Evolutionary conservation across 2,329 filamentous ascomycete genomes (phyloP), one percentile per base, ranked within the genome.

Genomic region (Stagonosporopsis tanaceti): DNA sequence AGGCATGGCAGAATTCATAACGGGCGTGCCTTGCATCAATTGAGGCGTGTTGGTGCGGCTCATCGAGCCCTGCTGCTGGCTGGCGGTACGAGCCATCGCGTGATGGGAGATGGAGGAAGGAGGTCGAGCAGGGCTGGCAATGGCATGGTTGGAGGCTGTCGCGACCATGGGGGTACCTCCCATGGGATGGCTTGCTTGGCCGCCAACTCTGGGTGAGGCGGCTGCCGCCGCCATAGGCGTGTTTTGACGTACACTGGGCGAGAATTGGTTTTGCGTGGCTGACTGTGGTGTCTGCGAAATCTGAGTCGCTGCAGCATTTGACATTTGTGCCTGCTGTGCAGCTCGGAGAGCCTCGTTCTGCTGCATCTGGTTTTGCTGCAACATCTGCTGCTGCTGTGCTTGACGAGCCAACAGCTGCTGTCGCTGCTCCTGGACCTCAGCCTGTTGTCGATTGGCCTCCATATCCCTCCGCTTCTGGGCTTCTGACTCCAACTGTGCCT

Each of bases 261-360:
- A 87, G 1, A 86, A 87, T 4, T 85, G 83, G 15, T 85, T 79
- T 67, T 90, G 87, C 1, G 71, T 74, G n/a, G 70, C 70, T 1
- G 86, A 84, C 7, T 86, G 83, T 62, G 88, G 84, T 53, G 73
- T 67, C 50, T 74, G 73, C 15, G 62, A 53, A 22, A 70, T 63
- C 47, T 75, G 73, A 14, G 63, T 53, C 14, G 65, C 58, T n/a
- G 59, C 58, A 25, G 59, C 47, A 22, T 54, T 66, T 5, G 64
- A 61, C 70, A 76, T 67, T 46, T 75, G 73, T 22, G 70, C 68
- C 54, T 70, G 68, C 15, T 59, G 61, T 20, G 67, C 67, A 78
- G 82, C 68, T 80, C 68, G 65, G 38, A 59, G 59, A 35, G 59
- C 65, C 52, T 65, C 74, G 61, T 60, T 80, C 66, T 72, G 68